A percentile compares a stretch with the other conserved stretches of the same genome.
These are phyloP conservation scores for Colletotrichum sp. DNA, from an alignment of 2,329 filamentous ascomycete species.

Conservation along the genomic window DNA sequence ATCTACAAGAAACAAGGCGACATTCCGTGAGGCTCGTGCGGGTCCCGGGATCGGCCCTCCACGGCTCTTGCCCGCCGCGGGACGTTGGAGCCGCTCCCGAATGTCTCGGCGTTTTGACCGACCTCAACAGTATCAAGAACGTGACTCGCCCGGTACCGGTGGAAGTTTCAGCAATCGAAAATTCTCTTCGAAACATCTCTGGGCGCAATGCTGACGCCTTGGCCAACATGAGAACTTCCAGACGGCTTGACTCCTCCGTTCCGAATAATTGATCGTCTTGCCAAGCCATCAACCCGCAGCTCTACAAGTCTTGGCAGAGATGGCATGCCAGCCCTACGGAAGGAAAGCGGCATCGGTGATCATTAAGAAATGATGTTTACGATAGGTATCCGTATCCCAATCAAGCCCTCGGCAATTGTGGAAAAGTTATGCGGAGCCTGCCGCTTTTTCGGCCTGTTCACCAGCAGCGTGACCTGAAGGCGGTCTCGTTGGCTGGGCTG, in stretches of 20 bases:
- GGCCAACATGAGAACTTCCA: neutral
- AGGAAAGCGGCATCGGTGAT: neutral
- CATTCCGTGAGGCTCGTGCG: constrained; percentile 1
- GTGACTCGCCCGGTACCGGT: neutral
- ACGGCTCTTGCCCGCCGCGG: neutral
- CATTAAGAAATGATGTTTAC: too few species aligned
- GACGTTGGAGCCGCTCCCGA: neutral
- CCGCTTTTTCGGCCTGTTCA: neutral
- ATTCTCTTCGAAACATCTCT: neutral
- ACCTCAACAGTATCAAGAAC: neutral
- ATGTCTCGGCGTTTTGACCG: neutral
- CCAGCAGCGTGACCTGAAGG: neutral
- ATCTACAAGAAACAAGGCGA: constrained; percentile 7
- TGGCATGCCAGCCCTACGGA: neutral
- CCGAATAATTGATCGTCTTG: neutral
- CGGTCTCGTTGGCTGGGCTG: neutral
- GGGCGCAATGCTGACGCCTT: neutral
- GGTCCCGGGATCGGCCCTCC: constrained; percentile 5
- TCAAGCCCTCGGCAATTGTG: rapidly evolving
- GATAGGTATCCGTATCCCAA: rapidly evolving
- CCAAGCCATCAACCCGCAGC: neutral
- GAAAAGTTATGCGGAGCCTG: neutral
- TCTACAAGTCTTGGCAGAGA: neutral
- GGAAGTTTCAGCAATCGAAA: neutral
- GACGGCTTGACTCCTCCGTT: neutral